These are phyloP conservation scores for Lycium ferocissimum DNA, from an alignment of 257 asterid species.

Conservation along the genomic window DNA sequence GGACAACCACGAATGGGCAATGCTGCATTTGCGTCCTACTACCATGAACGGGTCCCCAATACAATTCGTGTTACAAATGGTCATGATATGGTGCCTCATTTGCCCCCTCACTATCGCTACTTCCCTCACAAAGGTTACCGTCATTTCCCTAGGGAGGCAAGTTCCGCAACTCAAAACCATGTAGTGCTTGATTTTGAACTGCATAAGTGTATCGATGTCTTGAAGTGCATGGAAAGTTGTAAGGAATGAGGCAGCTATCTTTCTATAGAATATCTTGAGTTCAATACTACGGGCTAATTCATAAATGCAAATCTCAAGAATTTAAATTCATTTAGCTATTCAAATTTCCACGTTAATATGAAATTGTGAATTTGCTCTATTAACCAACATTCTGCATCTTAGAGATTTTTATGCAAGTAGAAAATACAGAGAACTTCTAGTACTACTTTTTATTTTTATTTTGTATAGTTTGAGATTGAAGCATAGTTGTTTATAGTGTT, in stretches of 20 bases:
- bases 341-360: not conserved
- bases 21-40: slow-evolving; percentile 81
- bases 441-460: no score
- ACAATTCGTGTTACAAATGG: slow-evolving; percentile 82
- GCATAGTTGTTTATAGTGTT: no score
- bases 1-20: slow-evolving; percentile 98
- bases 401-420: not conserved
- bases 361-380: not conserved
- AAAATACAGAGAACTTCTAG: not conserved
- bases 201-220: not conserved
- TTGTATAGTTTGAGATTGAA: no score
- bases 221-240: not conserved
- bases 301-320: not conserved
- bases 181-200: not conserved
- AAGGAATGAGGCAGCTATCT: not conserved
- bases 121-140: slow-evolving; percentile 86
- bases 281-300: not conserved
- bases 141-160: slow-evolving; percentile 97
- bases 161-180: slow-evolving; percentile 21
- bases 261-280: not conserved
- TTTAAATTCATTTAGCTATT: not conserved
- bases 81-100: slow-evolving; percentile 97
- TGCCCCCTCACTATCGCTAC: slow-evolving; percentile 82
- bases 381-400: slow-evolving; percentile 16
- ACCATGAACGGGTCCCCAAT: slow-evolving; percentile 63